Conservation (phyloP, 345 rosid species). For the Rhodamnia argentea region DNA sequence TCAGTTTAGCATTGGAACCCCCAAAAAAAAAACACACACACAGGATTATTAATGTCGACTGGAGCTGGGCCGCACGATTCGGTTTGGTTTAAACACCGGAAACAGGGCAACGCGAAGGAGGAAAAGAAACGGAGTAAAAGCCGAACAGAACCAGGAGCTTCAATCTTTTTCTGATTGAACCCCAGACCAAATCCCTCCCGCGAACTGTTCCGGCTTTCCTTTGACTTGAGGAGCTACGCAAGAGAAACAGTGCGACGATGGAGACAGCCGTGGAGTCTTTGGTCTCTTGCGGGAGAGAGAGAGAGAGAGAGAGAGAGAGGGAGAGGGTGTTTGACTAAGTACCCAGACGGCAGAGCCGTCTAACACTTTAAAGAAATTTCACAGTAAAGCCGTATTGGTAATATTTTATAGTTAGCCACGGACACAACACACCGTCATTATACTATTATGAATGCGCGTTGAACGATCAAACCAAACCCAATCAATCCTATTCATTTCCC, state of each 20-base stretch:
- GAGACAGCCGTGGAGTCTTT: background rate
- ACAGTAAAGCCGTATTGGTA: background rate
- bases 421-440: background rate
- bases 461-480: constrained; percentile 9
- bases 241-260: background rate
- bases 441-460: constrained; percentile 22
- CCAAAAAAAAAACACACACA: fast-evolving
- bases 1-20: background rate
- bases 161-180: background rate
- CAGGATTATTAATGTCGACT: background rate
- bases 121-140: background rate
- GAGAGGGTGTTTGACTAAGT: background rate
- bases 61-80: background rate
- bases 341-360: constrained; percentile 6
- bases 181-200: background rate
- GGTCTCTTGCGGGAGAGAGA: background rate
- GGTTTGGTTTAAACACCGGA: background rate
- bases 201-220: background rate
- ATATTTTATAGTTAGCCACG: background rate
- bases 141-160: background rate
- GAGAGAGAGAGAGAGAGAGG: background rate
- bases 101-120: background rate
- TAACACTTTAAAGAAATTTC: background rate
- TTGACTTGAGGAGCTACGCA: background rate
- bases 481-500: constrained; percentile 1